A percentile compares a stretch with the other conserved stretches of the same genome.
phyloP scores from a whole-genome alignment of 306 rosid species.

The Phaseolus lunatus region DNA sequence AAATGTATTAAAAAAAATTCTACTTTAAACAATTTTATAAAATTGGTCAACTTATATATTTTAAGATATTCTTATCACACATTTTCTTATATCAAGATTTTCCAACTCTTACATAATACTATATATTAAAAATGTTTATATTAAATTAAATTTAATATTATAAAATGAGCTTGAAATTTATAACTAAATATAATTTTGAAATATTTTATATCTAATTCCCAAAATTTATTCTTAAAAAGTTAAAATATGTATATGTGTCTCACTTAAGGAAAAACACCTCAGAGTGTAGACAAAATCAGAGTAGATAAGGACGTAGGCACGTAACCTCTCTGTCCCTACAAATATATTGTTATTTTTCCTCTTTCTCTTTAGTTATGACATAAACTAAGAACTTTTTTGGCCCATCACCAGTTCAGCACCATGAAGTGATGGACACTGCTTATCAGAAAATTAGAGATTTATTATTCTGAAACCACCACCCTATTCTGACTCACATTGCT shows the following conservation, averaged over 20 bases:
- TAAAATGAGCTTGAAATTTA: too few species aligned
- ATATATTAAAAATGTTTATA: too few species aligned
- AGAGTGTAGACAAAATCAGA: not conserved
- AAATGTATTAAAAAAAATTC: too few species aligned
- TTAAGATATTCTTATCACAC: too few species aligned
- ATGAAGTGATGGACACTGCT: not conserved
- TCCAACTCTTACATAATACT: too few species aligned
- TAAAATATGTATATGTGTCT: not conserved
- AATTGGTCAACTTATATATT: too few species aligned
- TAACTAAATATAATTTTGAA: too few species aligned
- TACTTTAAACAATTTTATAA: too few species aligned
- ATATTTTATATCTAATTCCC: too few species aligned
- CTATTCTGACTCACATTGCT: not conserved
- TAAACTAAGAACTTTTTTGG: not conserved
- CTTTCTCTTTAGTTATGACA: not conserved
- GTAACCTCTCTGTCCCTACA: not conserved
- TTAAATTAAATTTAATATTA: too few species aligned
- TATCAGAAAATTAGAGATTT: conserved; percentile 1
- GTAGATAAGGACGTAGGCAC: not conserved
- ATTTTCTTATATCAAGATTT: too few species aligned
- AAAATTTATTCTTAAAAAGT: too few species aligned
- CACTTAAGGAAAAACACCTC: not conserved
- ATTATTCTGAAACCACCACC: not conserved
- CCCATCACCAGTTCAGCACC: conserved; percentile 1
- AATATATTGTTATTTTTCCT: not conserved